Evolutionary conservation across 1,139 yeast species (phyloP).

Genomic region (Candida neerlandica): DNA sequence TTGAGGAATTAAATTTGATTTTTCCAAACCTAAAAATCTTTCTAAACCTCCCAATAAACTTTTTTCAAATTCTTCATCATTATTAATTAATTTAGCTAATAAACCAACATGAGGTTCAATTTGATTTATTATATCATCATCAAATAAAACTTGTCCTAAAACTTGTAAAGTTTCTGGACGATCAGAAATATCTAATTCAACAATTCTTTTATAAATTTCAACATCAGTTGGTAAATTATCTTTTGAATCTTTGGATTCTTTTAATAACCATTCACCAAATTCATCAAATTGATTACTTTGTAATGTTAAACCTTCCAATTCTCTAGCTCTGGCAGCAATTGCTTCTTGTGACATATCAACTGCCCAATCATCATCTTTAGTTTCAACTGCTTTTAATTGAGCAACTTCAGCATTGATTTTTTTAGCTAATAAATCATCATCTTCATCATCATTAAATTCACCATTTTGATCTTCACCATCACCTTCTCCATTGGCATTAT

Average conservation of each 20-base stretch:
- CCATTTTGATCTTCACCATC: slow-evolving; percentile 29
- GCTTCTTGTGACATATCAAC: slow-evolving; percentile 98
- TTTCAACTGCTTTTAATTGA: slow-evolving; percentile 62
- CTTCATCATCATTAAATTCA: slow-evolving; percentile 62
- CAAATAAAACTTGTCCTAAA: slow-evolving; percentile 86
- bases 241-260: slow-evolving; percentile 54
- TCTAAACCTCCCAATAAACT: slow-evolving; percentile 95
- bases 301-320: slow-evolving; percentile 65
- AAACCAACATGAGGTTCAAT: slow-evolving; percentile 79
- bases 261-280: slow-evolving; percentile 87
- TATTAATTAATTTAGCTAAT: slow-evolving; percentile 71
- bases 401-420: slow-evolving; percentile 88
- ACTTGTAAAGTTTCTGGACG: slow-evolving; percentile 86
- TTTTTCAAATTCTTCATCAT: slow-evolving; percentile 70
- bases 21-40: slow-evolving; percentile 84
- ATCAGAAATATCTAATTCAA: slow-evolving; percentile 71
- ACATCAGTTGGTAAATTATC: slow-evolving; percentile 75
- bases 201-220: slow-evolving; percentile 88
- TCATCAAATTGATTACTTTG: slow-evolving; percentile 57
- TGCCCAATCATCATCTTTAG: slow-evolving; percentile 93
- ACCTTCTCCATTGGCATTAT: slow-evolving; percentile 54
- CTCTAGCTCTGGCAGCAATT: slow-evolving; percentile 87
- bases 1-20: slow-evolving; percentile 70
- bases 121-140: slow-evolving; percentile 74
- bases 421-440: slow-evolving; percentile 76